Evolutionary conservation across 2,329 filamentous ascomycete genomes (phyloP).

Genomic region (Pseudocercospora vitis): DNA sequence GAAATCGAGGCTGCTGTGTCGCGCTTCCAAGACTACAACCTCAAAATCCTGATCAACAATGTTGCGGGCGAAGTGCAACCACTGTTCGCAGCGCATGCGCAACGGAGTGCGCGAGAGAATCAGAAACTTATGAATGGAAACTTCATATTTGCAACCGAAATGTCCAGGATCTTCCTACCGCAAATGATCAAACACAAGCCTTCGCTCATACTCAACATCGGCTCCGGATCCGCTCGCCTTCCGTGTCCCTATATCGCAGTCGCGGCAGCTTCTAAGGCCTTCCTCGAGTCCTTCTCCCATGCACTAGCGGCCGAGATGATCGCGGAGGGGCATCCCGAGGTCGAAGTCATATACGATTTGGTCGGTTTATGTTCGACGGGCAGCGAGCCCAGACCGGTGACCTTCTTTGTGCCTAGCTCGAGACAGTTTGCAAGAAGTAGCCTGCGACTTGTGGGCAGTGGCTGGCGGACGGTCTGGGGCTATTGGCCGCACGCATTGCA

Average conservation of each 20-base stretch:
- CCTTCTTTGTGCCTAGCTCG: slow-evolving; percentile 19
- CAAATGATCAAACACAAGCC: slow-evolving; percentile 43
- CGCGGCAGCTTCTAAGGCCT: slow-evolving; percentile 50
- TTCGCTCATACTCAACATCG: slow-evolving; percentile 41
- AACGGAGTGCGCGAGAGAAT: slow-evolving; percentile 5
- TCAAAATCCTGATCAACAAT: slow-evolving; percentile 59
- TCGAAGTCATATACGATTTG: slow-evolving; percentile 39
- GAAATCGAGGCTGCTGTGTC: slow-evolving; percentile 10
- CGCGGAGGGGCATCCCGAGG: slow-evolving; percentile 35
- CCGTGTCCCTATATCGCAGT: slow-evolving; percentile 51
- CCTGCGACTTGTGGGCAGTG: slow-evolving; percentile 27
- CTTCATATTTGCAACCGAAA: slow-evolving; percentile 49
- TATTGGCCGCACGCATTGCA: slow-evolving; percentile 32
- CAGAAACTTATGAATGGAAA: slow-evolving; percentile 46
- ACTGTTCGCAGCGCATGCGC: slow-evolving; percentile 6
- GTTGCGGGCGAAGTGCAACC: slow-evolving; percentile 43
- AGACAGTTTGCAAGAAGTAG: slow-evolving; percentile 22
- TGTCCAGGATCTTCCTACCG: slow-evolving; percentile 50
- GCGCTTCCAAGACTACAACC: slow-evolving; percentile 26
- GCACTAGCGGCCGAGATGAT: slow-evolving; percentile 38
- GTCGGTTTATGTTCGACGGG: slow-evolving; percentile 20
- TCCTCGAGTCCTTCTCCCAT: slow-evolving; percentile 43
- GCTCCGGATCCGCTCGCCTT: slow-evolving; percentile 43
- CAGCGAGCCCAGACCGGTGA: slow-evolving; percentile 20
- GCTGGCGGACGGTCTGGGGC: slow-evolving; percentile 18